Evolutionary conservation across 1,139 yeast species (phyloP), one percentile per base, ranked within the genome.

Genomic region (Pichia sp.): DNA sequence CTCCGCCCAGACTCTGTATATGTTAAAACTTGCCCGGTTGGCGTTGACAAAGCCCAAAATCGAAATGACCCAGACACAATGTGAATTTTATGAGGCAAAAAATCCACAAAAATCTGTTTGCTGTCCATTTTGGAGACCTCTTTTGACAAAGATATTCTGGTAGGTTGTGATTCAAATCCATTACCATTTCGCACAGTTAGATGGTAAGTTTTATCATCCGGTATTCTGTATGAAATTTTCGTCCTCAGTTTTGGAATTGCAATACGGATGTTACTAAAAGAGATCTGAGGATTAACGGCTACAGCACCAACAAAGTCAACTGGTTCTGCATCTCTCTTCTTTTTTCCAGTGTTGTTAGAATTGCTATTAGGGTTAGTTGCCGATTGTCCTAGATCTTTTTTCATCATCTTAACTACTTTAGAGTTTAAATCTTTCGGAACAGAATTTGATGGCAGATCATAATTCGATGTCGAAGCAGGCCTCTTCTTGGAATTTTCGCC

Each of bases 251-350:
- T 90, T 3, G 98, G 97, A 1, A 86, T 80, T 0, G 96, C 86
- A 32, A 93, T 76, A 57, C 99, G 78, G 0, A 89, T 78, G 64
- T 84, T 86, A 2, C 98, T 80, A 60, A 90, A 89, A 0, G 96
- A 78, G 0, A 86, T 80, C 43, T 86, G 84, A 0, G 99, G 97
- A 57, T 90, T 84, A 3, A 88, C 72, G 0, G 87, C 79, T 0
- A 87, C 86, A 0, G 96, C 86, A 2, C 95, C 92, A 47, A 90
- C 76, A 64, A 87, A 92, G 59, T 87, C 93, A 5, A 88, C 75
- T 0, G 83, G 81, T 55, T 79, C 84, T 42, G 76, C 61, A 49
- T 79, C 82, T 51, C 82, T 67, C 59, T 77, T 79, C 54, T 79
- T 84, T 53, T 75, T 78, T 62, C 65, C 66, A 10, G 70, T 58